Conservation (phyloP, 1,284 basidiomycete species). For the Leccinum subspadiceum region DNA sequence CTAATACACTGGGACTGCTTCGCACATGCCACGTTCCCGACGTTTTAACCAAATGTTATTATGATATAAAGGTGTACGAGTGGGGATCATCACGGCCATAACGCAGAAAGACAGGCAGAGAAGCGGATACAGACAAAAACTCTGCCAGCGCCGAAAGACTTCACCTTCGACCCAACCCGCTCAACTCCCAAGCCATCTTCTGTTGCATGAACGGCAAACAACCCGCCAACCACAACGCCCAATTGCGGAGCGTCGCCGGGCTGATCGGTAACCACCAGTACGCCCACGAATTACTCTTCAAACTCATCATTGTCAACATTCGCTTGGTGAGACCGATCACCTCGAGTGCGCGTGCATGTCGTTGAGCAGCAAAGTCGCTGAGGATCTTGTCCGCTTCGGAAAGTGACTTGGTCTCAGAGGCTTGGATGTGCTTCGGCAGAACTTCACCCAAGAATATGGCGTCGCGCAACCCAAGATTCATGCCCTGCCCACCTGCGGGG, state of each 20-base stretch:
- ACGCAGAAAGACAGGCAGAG: neutral
- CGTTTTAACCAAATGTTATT: neutral
- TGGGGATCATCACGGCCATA: neutral
- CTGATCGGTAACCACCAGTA: neutral
- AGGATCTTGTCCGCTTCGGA: neutral
- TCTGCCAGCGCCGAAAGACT: neutral
- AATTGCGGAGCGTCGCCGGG: neutral
- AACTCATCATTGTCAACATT: conserved; percentile 19
- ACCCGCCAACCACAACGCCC: neutral
- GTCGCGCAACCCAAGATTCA: neutral
- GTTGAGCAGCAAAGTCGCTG: neutral
- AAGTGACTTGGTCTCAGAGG: neutral
- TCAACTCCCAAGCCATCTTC: neutral
- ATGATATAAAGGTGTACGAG: neutral
- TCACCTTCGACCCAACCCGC: neutral
- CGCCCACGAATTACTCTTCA: neutral
- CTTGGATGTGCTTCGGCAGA: neutral
- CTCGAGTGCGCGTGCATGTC: neutral
- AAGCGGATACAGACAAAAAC: neutral
- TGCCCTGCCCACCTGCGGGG: neutral
- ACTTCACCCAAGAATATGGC: neutral
- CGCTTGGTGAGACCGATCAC: conserved; percentile 1
- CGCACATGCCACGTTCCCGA: too few relatives aligned
- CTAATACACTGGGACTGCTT: too few relatives aligned
- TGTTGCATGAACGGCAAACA: neutral